Percentiles rank a stretch among this genome's conserved stretches.
phyloP scores from a whole-genome alignment of 805 yeast species.

The Candida boleticola region DNA sequence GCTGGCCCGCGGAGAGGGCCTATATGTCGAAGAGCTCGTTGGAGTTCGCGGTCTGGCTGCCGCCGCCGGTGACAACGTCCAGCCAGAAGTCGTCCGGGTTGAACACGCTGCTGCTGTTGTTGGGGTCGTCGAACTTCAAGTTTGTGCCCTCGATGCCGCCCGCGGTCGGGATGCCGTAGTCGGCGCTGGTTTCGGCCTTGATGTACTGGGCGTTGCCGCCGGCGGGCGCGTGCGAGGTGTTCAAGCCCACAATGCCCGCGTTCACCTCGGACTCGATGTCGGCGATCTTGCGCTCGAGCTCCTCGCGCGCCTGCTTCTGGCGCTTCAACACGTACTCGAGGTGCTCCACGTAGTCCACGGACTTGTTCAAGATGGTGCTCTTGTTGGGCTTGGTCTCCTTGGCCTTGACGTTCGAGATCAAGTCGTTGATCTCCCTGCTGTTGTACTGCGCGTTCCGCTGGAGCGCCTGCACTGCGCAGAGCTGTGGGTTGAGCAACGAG shows the following conservation, averaged over 20 bases:
- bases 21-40: constrained; percentile 1
- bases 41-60: neutral
- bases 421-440: constrained; percentile 32
- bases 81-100: constrained; percentile 27
- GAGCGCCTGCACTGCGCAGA: constrained; percentile 42
- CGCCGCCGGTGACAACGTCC: constrained; percentile 15
- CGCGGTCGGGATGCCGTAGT: constrained; percentile 8
- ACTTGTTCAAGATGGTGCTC: constrained; percentile 68
- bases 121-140: neutral
- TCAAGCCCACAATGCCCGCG: neutral
- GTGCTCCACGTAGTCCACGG: constrained; percentile 77
- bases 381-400: constrained; percentile 81
- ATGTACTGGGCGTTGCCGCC: neutral
- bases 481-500: constrained; percentile 50
- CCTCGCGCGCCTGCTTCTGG: constrained; percentile 50
- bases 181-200: constrained; percentile 1
- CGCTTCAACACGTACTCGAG: constrained; percentile 57
- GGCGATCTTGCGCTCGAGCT: constrained; percentile 29
- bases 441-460: constrained; percentile 29
- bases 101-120: constrained; percentile 9
- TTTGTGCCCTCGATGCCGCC: neutral
- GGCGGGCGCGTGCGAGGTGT: neutral
- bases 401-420: constrained; percentile 38
- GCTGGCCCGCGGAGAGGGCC: neutral
- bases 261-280: neutral